Percentiles rank a stretch among this genome's conserved stretches.
These are phyloP conservation scores for Phialophora macrospora DNA, from an alignment of 2,329 filamentous ascomycete genomes.

Conservation along the genomic window DNA sequence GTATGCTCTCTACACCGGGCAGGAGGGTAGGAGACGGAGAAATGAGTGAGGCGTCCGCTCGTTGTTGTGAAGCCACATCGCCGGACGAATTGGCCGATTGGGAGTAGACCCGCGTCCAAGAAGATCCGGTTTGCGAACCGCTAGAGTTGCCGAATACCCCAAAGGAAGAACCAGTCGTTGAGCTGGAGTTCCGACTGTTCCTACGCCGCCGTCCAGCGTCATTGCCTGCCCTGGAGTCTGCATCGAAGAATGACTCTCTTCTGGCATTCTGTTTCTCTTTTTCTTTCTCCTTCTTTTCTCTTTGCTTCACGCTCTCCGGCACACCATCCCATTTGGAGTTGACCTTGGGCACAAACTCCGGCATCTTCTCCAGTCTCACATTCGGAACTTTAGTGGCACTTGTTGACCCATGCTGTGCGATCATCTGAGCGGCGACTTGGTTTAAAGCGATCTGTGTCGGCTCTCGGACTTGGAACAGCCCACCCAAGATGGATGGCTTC, in stretches of 20 bases:
- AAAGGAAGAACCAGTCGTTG: conserved; percentile 31
- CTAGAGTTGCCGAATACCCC: conserved; percentile 25
- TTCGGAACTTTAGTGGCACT: conserved; percentile 45
- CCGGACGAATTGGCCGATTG: conserved; percentile 34
- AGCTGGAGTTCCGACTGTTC: conserved; percentile 30
- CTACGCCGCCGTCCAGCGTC: conserved; percentile 5
- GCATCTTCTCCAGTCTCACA: conserved; percentile 54
- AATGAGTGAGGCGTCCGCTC: conserved; percentile 13
- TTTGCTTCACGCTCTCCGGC: conserved; percentile 49
- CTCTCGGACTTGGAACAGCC: conserved; percentile 56
- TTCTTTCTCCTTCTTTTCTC: conserved; percentile 38
- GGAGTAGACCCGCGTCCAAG: conserved; percentile 25
- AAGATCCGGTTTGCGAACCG: conserved; percentile 23
- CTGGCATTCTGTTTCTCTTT: conserved; percentile 26
- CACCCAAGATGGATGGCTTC: conserved; percentile 48
- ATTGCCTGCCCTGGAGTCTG: conserved; percentile 9
- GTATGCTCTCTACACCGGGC: conserved; percentile 18
- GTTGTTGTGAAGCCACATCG: conserved; percentile 32
- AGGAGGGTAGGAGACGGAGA: conserved; percentile 4
- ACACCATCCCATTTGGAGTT: conserved; percentile 62
- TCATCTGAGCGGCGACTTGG: conserved; percentile 49
- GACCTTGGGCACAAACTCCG: conserved; percentile 56
- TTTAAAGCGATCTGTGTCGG: conserved; percentile 55
- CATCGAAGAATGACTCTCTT: conserved; percentile 15
- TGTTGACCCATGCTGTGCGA: conserved; percentile 48